phyloP scores from a whole-genome alignment of 2,329 filamentous ascomycete species.

The Trichoderma breve region DNA sequence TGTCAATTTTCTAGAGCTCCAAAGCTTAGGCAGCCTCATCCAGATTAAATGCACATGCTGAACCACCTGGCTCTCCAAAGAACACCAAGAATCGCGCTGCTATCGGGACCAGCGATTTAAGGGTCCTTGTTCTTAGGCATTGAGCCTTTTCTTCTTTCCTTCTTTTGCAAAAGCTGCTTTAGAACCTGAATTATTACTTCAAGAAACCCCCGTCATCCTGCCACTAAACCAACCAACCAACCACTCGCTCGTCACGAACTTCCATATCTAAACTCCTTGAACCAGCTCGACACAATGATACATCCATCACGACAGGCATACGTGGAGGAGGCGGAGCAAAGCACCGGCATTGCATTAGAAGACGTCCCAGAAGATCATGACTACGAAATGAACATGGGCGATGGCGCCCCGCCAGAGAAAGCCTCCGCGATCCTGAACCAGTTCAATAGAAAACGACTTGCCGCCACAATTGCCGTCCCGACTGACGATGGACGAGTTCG shows the following conservation, averaged over 20 bases:
- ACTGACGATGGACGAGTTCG: conserved; percentile 90
- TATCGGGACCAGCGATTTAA: background rate
- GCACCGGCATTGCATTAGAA: conserved; percentile 49
- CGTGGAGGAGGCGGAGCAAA: conserved; percentile 75
- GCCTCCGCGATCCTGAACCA: conserved; percentile 82
- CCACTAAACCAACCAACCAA: background rate
- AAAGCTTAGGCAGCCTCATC: background rate
- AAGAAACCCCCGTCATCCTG: background rate
- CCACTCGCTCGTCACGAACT: background rate
- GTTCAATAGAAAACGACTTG: conserved; percentile 86
- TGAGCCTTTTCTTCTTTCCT: background rate
- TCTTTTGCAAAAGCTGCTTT: too few relatives aligned
- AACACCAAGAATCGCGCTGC: background rate
- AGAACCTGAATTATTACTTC: background rate
- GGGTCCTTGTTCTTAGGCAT: background rate
- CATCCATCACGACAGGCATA: conserved; percentile 91
- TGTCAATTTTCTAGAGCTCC: conserved; percentile 10
- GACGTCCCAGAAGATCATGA: conserved; percentile 69
- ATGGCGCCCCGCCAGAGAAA: conserved; percentile 73
- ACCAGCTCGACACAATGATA: conserved; percentile 49
- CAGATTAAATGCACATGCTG: background rate
- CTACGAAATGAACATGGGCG: conserved; percentile 71
- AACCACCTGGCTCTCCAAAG: background rate
- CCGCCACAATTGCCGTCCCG: conserved; percentile 84
- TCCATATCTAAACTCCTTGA: background rate